Conservation (phyloP, 495 filamentous ascomycete species). For the Tirmania nivea region DNA sequence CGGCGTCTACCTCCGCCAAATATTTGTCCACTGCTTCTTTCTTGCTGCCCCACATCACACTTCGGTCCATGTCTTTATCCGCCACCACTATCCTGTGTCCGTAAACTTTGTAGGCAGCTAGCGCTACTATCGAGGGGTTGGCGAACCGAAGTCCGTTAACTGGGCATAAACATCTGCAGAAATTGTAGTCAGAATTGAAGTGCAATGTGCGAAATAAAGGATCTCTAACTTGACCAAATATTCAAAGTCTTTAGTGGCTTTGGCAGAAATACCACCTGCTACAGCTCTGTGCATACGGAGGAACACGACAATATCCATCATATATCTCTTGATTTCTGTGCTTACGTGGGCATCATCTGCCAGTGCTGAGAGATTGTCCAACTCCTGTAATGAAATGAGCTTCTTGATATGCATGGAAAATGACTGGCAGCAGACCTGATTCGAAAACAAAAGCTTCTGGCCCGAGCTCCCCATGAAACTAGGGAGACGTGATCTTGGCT, state of each 20-base stretch:
- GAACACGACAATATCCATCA: slow-evolving; percentile 67
- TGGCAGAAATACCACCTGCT: slow-evolving; percentile 49
- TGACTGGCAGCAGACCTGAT: neutral
- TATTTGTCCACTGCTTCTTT: slow-evolving; percentile 39
- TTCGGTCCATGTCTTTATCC: slow-evolving; percentile 50
- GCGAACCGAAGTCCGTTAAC: slow-evolving; percentile 63
- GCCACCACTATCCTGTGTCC: slow-evolving; percentile 57
- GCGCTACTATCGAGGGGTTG: slow-evolving; percentile 59
- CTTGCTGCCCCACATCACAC: slow-evolving; percentile 84
- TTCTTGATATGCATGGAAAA: too few species aligned
- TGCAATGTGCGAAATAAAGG: neutral
- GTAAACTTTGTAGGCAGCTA: slow-evolving; percentile 80
- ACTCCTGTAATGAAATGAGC: neutral
- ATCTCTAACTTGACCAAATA: slow-evolving; percentile 34
- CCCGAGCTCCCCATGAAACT: neutral
- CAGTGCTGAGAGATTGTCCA: neutral
- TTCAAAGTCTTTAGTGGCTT: slow-evolving; percentile 55
- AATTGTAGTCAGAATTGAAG: neutral
- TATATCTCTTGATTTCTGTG: slow-evolving; percentile 55
- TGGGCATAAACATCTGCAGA: slow-evolving; percentile 41
- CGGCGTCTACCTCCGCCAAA: slow-evolving; percentile 44
- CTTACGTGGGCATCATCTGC: slow-evolving; percentile 13
- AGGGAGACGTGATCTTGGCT: slow-evolving; percentile 13
- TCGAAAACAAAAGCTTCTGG: neutral
- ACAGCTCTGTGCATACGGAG: slow-evolving; percentile 71